phyloP scores from a whole-genome alignment of 2,329 filamentous ascomycete species.

The Domatiomyces globalis region DNA sequence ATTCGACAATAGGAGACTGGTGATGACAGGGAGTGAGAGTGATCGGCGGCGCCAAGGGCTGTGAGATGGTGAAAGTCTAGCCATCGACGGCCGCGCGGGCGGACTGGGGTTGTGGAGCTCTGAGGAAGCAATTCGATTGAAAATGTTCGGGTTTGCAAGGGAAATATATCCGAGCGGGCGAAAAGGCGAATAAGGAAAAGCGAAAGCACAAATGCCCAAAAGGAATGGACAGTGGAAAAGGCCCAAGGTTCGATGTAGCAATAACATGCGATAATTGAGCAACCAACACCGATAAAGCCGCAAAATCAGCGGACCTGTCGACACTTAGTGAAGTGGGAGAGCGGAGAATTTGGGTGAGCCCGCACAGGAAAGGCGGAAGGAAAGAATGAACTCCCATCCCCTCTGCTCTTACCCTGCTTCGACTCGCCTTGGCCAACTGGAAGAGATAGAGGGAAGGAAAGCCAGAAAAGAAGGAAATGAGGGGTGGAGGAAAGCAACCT shows the following conservation, averaged over 20 bases:
- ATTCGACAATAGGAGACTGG: conserved; percentile 42
- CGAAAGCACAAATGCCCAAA: not conserved
- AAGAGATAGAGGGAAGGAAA: too few species aligned
- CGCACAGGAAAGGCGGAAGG: not conserved
- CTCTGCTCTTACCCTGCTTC: too few species aligned
- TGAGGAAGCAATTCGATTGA: not conserved
- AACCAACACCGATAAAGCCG: not conserved
- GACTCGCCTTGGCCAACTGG: too few species aligned
- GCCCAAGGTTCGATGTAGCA: not conserved
- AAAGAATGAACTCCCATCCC: not conserved
- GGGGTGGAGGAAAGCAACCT: too few species aligned
- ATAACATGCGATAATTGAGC: not conserved
- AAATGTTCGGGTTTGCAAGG: not conserved
- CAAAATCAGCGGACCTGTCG: not conserved
- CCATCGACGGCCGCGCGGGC: not conserved
- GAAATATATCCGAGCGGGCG: not conserved
- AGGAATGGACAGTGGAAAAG: too few species aligned
- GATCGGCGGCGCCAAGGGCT: not conserved
- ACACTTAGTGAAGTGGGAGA: not conserved
- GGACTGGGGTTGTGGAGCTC: too few species aligned
- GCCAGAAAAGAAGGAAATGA: too few species aligned
- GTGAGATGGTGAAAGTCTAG: not conserved
- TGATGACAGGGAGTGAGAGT: not conserved
- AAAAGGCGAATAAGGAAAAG: not conserved
- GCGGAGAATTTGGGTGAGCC: too few species aligned